Percentiles rank a stretch among this genome's conserved stretches.
Conservation (phyloP, 495 filamentous ascomycete genomes). For the Annulohypoxylon moriforme region DNA sequence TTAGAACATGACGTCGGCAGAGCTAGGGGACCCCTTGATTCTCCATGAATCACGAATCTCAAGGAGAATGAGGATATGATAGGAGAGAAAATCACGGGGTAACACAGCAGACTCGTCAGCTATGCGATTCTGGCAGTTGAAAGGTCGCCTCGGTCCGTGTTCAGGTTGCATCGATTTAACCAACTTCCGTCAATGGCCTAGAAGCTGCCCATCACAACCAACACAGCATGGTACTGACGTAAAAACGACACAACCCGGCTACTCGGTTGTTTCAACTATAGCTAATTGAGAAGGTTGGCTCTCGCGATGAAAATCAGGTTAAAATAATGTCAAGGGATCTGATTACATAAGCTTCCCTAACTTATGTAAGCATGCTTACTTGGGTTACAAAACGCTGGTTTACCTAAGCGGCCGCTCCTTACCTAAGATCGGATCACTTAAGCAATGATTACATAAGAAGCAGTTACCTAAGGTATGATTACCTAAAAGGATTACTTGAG, state of each 20-base stretch:
- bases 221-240: not conserved
- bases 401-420: too few relatives aligned
- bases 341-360: too few relatives aligned
- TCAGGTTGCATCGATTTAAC: conserved; percentile 21
- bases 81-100: conserved; percentile 22
- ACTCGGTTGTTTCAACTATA: not conserved
- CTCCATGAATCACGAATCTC: not conserved
- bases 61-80: not conserved
- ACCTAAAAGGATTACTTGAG: too few relatives aligned
- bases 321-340: too few relatives aligned
- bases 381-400: too few relatives aligned
- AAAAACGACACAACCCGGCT: not conserved
- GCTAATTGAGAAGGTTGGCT: too few relatives aligned
- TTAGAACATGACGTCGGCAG: conserved; percentile 26
- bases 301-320: too few relatives aligned
- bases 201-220: conserved; percentile 15
- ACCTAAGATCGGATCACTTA: too few relatives aligned
- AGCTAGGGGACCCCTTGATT: conserved; percentile 4
- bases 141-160: conserved; percentile 17
- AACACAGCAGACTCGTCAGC: conserved; percentile 21
- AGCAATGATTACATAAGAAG: too few relatives aligned
- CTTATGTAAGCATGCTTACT: too few relatives aligned
- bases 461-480: too few relatives aligned
- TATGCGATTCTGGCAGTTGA: conserved; percentile 12
- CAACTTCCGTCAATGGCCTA: conserved; percentile 29